Conservation (phyloP, 345 rosid species). For the Citrus trifoliata region DNA sequence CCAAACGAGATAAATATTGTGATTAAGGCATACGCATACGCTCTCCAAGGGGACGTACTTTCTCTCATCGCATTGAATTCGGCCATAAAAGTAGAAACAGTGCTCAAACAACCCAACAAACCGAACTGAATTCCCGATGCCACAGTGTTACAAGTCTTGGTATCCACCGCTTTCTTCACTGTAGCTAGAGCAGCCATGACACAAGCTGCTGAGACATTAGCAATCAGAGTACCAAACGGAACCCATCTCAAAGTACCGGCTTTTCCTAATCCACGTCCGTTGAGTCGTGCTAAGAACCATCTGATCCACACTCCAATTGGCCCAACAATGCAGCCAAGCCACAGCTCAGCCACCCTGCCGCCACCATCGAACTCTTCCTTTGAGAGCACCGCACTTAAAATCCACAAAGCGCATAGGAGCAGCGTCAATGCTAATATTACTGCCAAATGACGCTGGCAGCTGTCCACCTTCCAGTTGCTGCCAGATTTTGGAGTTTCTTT, state of each 20-base stretch:
- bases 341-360: conserved; percentile 54
- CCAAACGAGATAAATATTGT: conserved; percentile 49
- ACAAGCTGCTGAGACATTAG: conserved; percentile 78
- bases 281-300: conserved; percentile 86
- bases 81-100: conserved; percentile 84
- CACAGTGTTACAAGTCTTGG: conserved; percentile 43
- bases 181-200: conserved; percentile 76
- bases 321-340: conserved; percentile 80
- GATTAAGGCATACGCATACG: conserved; percentile 54
- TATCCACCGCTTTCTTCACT: conserved; percentile 50
- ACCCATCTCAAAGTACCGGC: conserved; percentile 60
- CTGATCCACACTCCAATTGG: conserved; percentile 92
- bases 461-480: conserved; percentile 41
- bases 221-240: conserved; percentile 86
- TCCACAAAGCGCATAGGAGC: conserved; percentile 44
- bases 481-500: conserved; percentile 5
- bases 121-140: conserved; percentile 69
- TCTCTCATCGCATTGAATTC: conserved; percentile 91
- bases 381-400: conserved; percentile 40
- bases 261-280: conserved; percentile 81
- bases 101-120: conserved; percentile 77
- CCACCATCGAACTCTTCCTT: conserved; percentile 47
- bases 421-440: conserved; percentile 40
- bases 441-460: conserved; percentile 35
- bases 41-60: conserved; percentile 67